These are phyloP conservation scores for Aspergillus sergii DNA, from an alignment of 2,329 filamentous ascomycete species.

Conservation along the genomic window DNA sequence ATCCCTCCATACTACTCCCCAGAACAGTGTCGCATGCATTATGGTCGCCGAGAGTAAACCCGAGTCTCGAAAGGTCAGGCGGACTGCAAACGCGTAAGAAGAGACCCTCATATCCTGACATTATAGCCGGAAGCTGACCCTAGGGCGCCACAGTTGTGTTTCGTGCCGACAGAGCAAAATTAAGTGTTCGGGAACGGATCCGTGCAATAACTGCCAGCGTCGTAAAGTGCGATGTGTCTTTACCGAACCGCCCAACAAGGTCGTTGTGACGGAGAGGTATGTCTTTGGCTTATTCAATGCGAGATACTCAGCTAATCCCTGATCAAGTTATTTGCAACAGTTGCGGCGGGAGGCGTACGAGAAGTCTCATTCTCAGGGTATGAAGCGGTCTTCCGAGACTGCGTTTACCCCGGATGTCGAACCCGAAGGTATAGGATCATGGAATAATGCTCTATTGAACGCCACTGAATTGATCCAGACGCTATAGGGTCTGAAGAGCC, in stretches of 20 bases:
- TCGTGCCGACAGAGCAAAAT: neutral
- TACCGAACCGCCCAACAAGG: neutral
- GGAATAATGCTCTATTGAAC: neutral
- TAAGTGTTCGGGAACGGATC: neutral
- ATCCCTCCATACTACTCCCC: neutral
- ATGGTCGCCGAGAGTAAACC: neutral
- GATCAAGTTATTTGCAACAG: constrained; percentile 12
- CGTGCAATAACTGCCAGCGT: neutral
- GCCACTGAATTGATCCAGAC: neutral
- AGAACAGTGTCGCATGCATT: neutral
- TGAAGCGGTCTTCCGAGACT: constrained; percentile 32
- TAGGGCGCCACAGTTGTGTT: neutral
- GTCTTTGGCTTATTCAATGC: neutral
- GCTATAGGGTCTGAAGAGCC: neutral
- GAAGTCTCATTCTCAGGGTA: constrained; percentile 22
- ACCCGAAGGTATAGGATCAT: neutral
- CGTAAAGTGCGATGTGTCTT: neutral
- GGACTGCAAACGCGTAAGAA: neutral
- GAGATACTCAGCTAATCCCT: neutral
- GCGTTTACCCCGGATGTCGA: constrained; percentile 10
- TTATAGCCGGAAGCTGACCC: neutral
- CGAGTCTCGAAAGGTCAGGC: neutral
- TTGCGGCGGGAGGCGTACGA: constrained; percentile 28
- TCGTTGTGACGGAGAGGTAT: neutral
- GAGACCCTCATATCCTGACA: neutral